Percentiles rank a stretch among this genome's conserved stretches.
Conservation (phyloP, 345 rosid genomes). For the Eucalyptus brandiana region DNA sequence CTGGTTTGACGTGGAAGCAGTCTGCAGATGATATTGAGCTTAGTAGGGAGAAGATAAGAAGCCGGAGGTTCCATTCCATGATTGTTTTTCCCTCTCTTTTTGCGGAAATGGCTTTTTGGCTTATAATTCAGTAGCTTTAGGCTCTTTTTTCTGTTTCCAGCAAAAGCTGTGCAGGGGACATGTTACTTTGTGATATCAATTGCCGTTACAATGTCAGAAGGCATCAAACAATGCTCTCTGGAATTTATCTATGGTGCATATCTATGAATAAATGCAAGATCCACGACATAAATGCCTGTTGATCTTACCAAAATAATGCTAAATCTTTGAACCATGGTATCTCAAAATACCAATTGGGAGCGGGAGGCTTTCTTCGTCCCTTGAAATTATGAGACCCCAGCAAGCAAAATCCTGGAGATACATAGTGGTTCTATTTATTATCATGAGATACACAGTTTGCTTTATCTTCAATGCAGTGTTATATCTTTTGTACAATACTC, state of each 20-base stretch:
- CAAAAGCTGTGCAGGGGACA: neutral
- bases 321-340: neutral
- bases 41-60: too few relatives aligned
- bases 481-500: neutral
- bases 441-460: neutral
- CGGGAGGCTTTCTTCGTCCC: neutral
- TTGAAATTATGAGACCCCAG: neutral
- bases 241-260: neutral
- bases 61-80: neutral
- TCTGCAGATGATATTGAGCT: neutral
- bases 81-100: neutral
- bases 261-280: neutral
- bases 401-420: too few relatives aligned
- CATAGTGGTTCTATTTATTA: neutral
- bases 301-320: too few relatives aligned
- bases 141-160: conserved; percentile 2
- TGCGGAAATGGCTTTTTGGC: neutral
- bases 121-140: neutral
- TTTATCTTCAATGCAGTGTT: too few relatives aligned
- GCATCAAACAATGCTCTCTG: neutral
- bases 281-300: neutral
- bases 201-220: neutral
- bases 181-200: neutral
- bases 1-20: conserved; percentile 22
- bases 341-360: neutral